Conservation (phyloP, 148 eudicot genomes). For the Rhododendron williamsianum region DNA sequence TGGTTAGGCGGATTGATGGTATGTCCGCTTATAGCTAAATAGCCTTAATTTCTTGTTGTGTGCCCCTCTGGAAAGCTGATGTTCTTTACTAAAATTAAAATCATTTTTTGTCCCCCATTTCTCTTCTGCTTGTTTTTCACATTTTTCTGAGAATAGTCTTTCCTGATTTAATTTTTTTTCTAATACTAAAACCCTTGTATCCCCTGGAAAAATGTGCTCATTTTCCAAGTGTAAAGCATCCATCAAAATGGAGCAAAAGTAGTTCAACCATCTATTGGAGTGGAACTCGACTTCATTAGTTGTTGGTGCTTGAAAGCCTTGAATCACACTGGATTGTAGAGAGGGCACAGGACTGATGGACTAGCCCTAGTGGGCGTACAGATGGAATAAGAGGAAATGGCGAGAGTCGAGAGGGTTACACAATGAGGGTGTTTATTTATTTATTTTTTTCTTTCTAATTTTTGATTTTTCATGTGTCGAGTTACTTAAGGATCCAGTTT, state of each 20-base stretch:
- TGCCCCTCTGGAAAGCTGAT: not conserved
- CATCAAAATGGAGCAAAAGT: not conserved
- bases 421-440: not conserved
- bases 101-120: not conserved
- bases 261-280: not conserved
- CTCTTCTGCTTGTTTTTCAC: not conserved
- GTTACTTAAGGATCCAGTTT: not conserved
- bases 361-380: not conserved
- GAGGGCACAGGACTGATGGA: not conserved
- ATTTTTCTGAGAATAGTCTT: not conserved
- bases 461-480: not conserved
- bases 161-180: not conserved
- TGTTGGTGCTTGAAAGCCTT: not conserved
- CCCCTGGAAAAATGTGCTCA: not conserved
- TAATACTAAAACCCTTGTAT: not conserved
- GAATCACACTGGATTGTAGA: not conserved
- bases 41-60: not conserved
- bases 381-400: not conserved
- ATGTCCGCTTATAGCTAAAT: constrained; percentile 11
- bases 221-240: not conserved
- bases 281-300: not conserved
- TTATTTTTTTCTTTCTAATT: not conserved
- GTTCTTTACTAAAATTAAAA: not conserved
- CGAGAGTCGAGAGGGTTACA: not conserved
- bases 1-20: constrained; percentile 93